Percentiles rank a stretch among this genome's conserved stretches.
These are phyloP conservation scores for Rubus idaeus DNA, from an alignment of 306 rosid genomes.

Conservation along the genomic window DNA sequence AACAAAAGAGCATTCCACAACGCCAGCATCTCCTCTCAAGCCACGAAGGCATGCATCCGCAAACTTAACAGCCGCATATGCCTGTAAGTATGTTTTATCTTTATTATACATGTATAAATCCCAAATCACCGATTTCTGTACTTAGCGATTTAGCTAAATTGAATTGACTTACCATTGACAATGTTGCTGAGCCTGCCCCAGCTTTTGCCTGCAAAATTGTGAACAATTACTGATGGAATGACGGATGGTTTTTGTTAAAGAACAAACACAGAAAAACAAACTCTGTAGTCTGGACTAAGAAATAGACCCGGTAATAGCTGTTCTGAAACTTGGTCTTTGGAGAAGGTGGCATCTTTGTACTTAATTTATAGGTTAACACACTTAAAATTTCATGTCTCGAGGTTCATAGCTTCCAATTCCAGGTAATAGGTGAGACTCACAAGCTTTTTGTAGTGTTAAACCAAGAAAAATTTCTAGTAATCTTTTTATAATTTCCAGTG, in stretches of 20 bases:
- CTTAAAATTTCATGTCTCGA: too few relatives aligned
- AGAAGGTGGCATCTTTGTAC: too few relatives aligned
- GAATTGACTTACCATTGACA: conserved; percentile 67
- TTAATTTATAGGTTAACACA: too few relatives aligned
- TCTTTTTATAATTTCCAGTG: too few relatives aligned
- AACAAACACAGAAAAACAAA: background rate
- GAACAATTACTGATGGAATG: background rate
- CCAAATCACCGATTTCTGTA: background rate
- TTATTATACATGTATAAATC: background rate
- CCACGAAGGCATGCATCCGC: conserved; percentile 80
- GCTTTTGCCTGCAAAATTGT: conserved; percentile 75
- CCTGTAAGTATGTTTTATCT: conserved; percentile 37
- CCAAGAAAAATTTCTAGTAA: too few relatives aligned
- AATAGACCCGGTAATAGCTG: background rate
- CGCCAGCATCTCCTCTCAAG: conserved; percentile 88
- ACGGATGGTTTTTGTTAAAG: background rate
- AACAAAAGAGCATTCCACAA: conserved; percentile 83
- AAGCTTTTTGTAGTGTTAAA: too few relatives aligned
- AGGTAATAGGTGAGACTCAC: too few relatives aligned
- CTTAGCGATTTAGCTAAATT: background rate
- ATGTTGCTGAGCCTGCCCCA: conserved; percentile 94
- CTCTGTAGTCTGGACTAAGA: background rate
- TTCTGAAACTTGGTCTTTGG: too few relatives aligned
- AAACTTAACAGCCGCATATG: conserved; percentile 91
- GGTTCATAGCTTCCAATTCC: too few relatives aligned